Evolutionary conservation across 2,329 filamentous ascomycete genomes (phyloP), one percentile per base, ranked within the genome.

Genomic region (Sporothrix brunneoviolacea): DNA sequence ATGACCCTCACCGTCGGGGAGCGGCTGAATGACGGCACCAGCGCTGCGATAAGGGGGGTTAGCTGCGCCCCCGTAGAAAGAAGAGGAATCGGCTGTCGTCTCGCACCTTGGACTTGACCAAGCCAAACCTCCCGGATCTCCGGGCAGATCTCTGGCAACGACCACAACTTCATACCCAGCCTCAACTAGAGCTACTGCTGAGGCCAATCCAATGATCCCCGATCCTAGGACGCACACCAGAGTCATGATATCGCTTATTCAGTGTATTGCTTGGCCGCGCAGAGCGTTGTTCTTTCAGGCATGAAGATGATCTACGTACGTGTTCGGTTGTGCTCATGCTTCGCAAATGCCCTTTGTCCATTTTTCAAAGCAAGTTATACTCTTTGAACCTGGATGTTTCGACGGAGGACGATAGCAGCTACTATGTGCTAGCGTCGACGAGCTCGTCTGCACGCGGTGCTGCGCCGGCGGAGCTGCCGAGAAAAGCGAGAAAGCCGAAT

Each of bases 131-230:
- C 47, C 47, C 21, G 47, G 47, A 28, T 42, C 38, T 10, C 47
- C 47, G 4, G 47, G 47, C 13, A 37, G 28, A 16, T 49, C 47
- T 24, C 47, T 28, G 12, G 47, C 47, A 15, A 49, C 47, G 16
- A 49, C 22, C 3, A 49, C 38, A 16, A 49, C 47, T 15, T 49
- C 32, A 30, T 49, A 49, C 8, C 47, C 47, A 32, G 47, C 47
- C 27, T 49, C 47, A 12, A 16, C 19, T 4, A 49, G 47, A 4
- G 28, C 24, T 18, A 38, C 40, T 12, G 47, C 47, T 2, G 47
- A 35, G 18, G 47, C 37, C 4, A 49, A 22, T 4, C 47, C 47
- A 33, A 49, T 49, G 22, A 49, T 49, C n/a, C 47, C 47, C 4
- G 47, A 49, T 3, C 47, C 47, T 3, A 49, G 22, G 12, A 49